Evolutionary conservation across 179 eudicot species (phyloP).

Genomic region (Pouteria campechiana): DNA sequence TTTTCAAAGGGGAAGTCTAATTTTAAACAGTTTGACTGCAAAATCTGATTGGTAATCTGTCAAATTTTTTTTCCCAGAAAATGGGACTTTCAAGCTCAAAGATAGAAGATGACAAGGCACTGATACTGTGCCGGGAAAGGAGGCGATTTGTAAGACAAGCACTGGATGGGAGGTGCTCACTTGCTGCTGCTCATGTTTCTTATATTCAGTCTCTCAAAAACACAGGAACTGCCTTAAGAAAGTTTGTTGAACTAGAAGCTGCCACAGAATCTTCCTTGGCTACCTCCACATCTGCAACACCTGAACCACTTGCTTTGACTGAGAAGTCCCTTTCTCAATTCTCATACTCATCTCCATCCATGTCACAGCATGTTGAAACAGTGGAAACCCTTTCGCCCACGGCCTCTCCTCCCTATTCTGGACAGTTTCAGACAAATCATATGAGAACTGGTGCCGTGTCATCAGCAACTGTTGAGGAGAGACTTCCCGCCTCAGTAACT

Average conservation of each 20-base stretch:
- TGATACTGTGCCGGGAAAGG: constrained; percentile 73
- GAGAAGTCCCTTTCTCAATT: constrained; percentile 48
- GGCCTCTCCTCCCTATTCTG: constrained; percentile 51
- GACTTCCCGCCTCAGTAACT: constrained; percentile 32
- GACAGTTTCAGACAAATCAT: constrained; percentile 43
- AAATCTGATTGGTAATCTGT: too few relatives aligned
- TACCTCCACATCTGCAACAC: constrained; percentile 59
- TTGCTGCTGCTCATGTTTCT: constrained; percentile 69
- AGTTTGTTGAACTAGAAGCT: constrained; percentile 58
- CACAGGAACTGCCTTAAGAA: constrained; percentile 62
- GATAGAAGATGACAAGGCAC: constrained; percentile 77
- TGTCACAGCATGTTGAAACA: constrained; percentile 38
- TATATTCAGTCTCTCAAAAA: constrained; percentile 57
- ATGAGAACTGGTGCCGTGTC: constrained; percentile 61
- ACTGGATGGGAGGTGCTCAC: constrained; percentile 83
- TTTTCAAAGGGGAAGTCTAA: too few relatives aligned
- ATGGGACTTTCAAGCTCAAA: constrained; percentile 84
- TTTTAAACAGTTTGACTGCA: too few relatives aligned
- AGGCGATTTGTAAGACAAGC: constrained; percentile 80
- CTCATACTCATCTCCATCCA: constrained; percentile 56
- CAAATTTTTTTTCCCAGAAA: too few relatives aligned
- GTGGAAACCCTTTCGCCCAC: constrained; percentile 37
- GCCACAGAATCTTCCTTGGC: constrained; percentile 40
- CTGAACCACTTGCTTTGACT: constrained; percentile 47
- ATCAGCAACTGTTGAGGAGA: constrained; percentile 66